phyloP scores from a whole-genome alignment of 2,329 filamentous ascomycete species.

The Xylaria sp. region DNA sequence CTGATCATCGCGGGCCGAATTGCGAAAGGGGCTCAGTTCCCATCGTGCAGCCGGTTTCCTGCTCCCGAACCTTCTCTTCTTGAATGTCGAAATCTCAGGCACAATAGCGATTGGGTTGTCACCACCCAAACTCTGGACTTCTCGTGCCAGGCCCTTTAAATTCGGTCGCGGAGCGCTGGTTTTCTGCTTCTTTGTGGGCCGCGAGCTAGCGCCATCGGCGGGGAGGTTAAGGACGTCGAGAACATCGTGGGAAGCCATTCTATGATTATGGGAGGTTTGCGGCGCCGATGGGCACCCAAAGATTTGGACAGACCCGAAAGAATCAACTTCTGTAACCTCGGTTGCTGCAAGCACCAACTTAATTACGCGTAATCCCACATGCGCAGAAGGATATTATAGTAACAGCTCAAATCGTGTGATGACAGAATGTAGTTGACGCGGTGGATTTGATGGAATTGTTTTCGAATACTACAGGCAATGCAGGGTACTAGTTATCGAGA shows the following conservation, averaged over 20 bases:
- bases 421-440: slow-evolving; percentile 5
- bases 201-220: slow-evolving; percentile 62
- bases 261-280: slow-evolving; percentile 41
- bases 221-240: slow-evolving; percentile 89
- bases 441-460: slow-evolving; percentile 18
- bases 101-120: slow-evolving; percentile 75
- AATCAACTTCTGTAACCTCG: neutral
- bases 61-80: slow-evolving; percentile 65
- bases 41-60: slow-evolving; percentile 68
- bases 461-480: neutral
- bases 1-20: slow-evolving; percentile 77
- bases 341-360: neutral
- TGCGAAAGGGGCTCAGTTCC: slow-evolving; percentile 77
- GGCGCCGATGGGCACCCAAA: slow-evolving; percentile 1
- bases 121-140: slow-evolving; percentile 72
- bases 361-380: slow-evolving; percentile 3
- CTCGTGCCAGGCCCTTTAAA: slow-evolving; percentile 71
- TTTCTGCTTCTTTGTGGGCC: slow-evolving; percentile 80
- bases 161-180: slow-evolving; percentile 67
- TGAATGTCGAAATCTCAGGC: slow-evolving; percentile 67
- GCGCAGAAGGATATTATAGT: neutral
- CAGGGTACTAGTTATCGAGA: neutral
- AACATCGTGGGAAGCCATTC: slow-evolving; percentile 80
- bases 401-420: neutral
- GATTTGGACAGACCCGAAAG: neutral